phyloP scores from a whole-genome alignment of 352 stramenopile species.

The Hyaloperonospora arabidopsidis region DNA sequence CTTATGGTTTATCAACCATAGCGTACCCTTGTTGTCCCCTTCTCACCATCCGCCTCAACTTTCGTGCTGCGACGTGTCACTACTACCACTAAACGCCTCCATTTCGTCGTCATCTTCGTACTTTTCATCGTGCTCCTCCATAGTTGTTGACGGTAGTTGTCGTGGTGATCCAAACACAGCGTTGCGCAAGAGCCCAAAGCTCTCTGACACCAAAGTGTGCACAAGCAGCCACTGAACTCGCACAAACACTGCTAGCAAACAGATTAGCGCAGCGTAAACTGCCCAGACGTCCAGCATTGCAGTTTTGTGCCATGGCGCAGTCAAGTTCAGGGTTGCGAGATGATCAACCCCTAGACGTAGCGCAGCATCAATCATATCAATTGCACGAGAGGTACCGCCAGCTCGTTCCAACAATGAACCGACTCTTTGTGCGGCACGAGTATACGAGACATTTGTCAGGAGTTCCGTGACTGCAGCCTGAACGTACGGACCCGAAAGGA shows the following conservation, averaged over 20 bases:
- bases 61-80: constrained; percentile 15
- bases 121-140: constrained; percentile 19
- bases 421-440: constrained; percentile 36
- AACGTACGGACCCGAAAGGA: constrained; percentile 44
- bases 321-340: constrained; percentile 60
- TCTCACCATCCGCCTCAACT: constrained; percentile 6
- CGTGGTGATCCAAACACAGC: constrained; percentile 35
- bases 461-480: constrained; percentile 43
- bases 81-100: constrained; percentile 6
- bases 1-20: no score
- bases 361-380: constrained; percentile 59
- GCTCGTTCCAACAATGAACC: constrained; percentile 49
- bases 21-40: not conserved
- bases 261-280: constrained; percentile 65
- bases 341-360: constrained; percentile 53
- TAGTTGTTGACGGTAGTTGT: constrained; percentile 15
- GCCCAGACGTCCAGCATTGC: constrained; percentile 77
- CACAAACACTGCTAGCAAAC: constrained; percentile 49
- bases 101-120: constrained; percentile 17
- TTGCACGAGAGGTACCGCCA: constrained; percentile 51
- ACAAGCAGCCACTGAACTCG: constrained; percentile 62
- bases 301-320: constrained; percentile 66
- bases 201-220: constrained; percentile 50
- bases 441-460: constrained; percentile 45
- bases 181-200: constrained; percentile 29